Evolutionary conservation across 202 grass and related monocot species (phyloP).

Genomic region (Dendrocalamus latiflorus): DNA sequence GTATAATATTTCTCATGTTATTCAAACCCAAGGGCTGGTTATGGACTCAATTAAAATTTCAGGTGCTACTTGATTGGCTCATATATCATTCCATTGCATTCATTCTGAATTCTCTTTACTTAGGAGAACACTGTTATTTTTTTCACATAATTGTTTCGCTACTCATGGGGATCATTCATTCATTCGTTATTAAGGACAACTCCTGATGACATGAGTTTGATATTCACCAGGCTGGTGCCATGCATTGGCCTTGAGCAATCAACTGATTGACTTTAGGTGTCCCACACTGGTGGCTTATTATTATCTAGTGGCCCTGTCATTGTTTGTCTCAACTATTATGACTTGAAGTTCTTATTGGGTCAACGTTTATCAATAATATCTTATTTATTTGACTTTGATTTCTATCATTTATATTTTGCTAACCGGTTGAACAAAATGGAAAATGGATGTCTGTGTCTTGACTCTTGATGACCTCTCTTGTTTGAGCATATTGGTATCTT

Average conservation of each 20-base stretch:
- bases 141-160: neutral
- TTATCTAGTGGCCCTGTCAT: too few species aligned
- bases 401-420: too few species aligned
- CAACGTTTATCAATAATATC: too few species aligned
- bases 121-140: neutral
- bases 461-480: too few species aligned
- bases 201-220: neutral
- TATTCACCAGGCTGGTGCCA: neutral
- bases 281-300: too few species aligned
- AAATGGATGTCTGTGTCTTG: too few species aligned
- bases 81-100: neutral
- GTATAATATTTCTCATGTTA: neutral
- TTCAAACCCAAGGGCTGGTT: too few species aligned
- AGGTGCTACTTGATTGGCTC: neutral
- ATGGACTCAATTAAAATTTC: slow-evolving; percentile 2
- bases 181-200: neutral
- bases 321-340: too few species aligned
- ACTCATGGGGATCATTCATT: neutral
- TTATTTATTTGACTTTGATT: too few species aligned
- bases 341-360: too few species aligned
- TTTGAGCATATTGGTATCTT: neutral
- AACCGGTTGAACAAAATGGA: too few species aligned
- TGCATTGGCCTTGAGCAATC: neutral
- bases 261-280: neutral
- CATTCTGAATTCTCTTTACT: neutral